Evolutionary conservation across 768 basidiomycete genomes (phyloP), one percentile per base, ranked within the genome.

Genomic region (Pholiota conissans): DNA sequence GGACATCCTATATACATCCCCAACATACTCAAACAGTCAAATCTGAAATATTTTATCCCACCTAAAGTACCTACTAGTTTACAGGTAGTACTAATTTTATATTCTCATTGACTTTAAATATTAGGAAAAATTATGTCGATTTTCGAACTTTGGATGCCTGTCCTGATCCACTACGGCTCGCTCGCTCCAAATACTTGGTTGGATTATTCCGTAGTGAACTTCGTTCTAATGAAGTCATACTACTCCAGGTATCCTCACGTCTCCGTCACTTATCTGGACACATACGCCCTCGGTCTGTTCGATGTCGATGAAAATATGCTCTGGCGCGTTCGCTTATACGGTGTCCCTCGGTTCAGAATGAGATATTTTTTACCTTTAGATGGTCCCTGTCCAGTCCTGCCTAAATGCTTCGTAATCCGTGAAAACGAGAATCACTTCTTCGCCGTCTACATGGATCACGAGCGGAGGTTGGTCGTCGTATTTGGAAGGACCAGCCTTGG

Each of bases 201-300:
- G 20, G 52, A 54, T 26, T 54, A 45, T 20, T 54, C 52, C 3
- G 9, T 54, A 1, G 5, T 54, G 13, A 54, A 54, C 52, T 54
- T 27, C 52, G 27, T 54, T 26, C 27, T 54, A 5, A 27, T 54
- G 40, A 9, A n/a, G 34, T 35, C 3, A 9, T 35, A 35, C 9
- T 35, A 35, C 9, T 3, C 4, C 16, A 9, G 34, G 3, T 35
- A 35, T 35, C 34, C 34, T 10, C 3, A 35, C 16, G 34, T 35
- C 16, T 35, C 34, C 9, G 9, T 9, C 16, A 16, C 11, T 10
- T 35, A 35, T 35, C 2, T 35, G 4, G 34, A 35, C 34, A 35
- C 34, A 3, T 35, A 35, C 34, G 3, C 34, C 3, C 34, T 35
- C 16, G 11, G 16, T 3, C 9, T 35, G 4, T 9, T 3, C 2